Evolutionary conservation across 2,329 filamentous ascomycete species (phyloP).

Genomic region (Blastomyces silverae): DNA sequence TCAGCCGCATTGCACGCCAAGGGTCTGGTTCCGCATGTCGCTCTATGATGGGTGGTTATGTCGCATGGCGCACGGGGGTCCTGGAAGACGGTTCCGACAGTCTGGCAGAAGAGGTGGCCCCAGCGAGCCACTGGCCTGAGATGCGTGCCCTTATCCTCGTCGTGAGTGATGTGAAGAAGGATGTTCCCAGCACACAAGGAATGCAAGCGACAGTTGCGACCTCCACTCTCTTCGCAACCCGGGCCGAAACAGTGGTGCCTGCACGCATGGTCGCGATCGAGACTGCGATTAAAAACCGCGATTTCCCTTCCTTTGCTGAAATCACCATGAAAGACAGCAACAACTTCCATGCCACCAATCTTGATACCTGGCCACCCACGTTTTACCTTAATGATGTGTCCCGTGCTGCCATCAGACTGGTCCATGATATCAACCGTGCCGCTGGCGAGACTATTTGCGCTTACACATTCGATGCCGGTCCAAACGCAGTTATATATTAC

Average conservation of each 20-base stretch:
- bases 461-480: conserved; percentile 96
- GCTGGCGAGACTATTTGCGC: conserved; percentile 77
- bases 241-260: conserved; percentile 71
- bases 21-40: conserved; percentile 93
- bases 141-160: conserved; percentile 93
- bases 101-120: conserved; percentile 78
- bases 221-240: conserved; percentile 74
- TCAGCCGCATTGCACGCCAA: conserved; percentile 84
- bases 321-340: conserved; percentile 97
- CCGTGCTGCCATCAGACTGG: conserved; percentile 74
- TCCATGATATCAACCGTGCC: conserved; percentile 77
- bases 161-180: conserved; percentile 89
- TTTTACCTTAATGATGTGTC: conserved; percentile 98
- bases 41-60: conserved; percentile 88
- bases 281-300: conserved; percentile 64
- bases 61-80: conserved; percentile 81
- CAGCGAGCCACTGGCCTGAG: conserved; percentile 84
- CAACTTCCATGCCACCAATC: conserved; percentile 88
- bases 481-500: conserved; percentile 96
- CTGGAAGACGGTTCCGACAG: conserved; percentile 77
- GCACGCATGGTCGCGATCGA: conserved; percentile 79
- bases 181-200: conserved; percentile 81
- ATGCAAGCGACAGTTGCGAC: conserved; percentile 97
- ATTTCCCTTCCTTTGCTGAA: conserved; percentile 81
- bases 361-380: conserved; percentile 94